Base-by-base conservation (phyloP, 768 basidiomycete species). In the Asterophora parasitica region DNA sequence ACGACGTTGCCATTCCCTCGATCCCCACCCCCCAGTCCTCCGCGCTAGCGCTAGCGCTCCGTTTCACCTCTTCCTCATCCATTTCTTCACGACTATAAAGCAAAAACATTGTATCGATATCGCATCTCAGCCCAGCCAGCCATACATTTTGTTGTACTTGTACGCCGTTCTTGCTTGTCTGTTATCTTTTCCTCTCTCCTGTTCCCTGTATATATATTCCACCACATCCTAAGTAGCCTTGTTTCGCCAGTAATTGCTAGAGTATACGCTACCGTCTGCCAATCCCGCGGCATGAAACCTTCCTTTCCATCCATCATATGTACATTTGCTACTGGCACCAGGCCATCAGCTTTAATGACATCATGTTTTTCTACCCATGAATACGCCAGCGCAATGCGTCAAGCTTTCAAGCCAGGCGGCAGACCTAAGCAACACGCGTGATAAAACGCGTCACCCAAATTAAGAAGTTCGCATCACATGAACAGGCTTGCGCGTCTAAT, bases 1-100 rank as follows among this genome's bases (percentile, higher is more conserved):
- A 45, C 54, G 4, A 55, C 54, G 28, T 45, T 61, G 41, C 46
- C 50, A 33, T 57, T 49, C 38, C 61, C 57, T 28, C 60, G 60
- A 33, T 44, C 53, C 10, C 52, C 61, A 8, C 51, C 57, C 0
- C 58, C 55, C 2, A 52, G 47, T 17, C 52, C 55, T 15, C 54
- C 42, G 35, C 44, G 23, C 32, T 46, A 40, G 35, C 8, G 36
- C 19, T 49, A 34, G 37, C 2, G 37, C 32, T 28, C 28, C 17
- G 41, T 32, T 41, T 37, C 7, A 47, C 31, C 31, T 40, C 27
- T 31, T 31, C 30, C 8, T 12, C 6, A 23, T 31, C 30, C 30
- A 31, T 9, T 31, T 6, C 23, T 23, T 31, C 30, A 31, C 8
- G 30, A 31, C 44, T 12, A 15, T 19, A 6, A 34, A 46, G 19